These are phyloP conservation scores for Trichoderma sp. DNA, from an alignment of 2,329 filamentous ascomycete species.

Conservation along the genomic window DNA sequence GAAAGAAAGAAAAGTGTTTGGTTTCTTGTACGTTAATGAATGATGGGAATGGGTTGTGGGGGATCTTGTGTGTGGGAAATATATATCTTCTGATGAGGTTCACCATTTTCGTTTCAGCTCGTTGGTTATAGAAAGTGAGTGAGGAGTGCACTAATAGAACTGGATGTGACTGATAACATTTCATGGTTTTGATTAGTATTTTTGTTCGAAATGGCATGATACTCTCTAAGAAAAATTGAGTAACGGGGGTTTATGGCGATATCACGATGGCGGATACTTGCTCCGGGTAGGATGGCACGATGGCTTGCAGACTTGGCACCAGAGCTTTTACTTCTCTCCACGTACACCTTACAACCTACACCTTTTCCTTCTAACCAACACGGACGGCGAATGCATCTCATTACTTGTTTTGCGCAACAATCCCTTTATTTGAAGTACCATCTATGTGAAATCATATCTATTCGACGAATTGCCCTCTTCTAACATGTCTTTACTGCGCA, in stretches of 20 bases:
- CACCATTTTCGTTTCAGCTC: background rate
- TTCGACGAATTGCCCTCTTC: background rate
- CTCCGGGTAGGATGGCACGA: background rate
- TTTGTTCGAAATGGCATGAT: background rate
- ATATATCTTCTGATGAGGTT: background rate
- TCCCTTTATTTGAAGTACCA: background rate
- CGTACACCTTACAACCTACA: background rate
- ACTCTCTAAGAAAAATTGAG: background rate
- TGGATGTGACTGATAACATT: background rate
- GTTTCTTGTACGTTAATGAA: conserved; percentile 14
- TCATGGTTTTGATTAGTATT: background rate
- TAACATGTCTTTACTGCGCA: conserved; percentile 30
- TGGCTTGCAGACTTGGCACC: background rate
- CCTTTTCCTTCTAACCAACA: background rate
- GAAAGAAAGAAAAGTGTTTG: background rate
- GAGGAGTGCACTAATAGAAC: background rate
- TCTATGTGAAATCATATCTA: background rate
- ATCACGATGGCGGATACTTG: background rate
- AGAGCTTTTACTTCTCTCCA: background rate
- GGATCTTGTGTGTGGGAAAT: background rate
- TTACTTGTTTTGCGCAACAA: background rate
- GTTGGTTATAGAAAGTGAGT: background rate
- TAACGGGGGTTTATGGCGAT: background rate
- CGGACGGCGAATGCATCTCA: background rate
- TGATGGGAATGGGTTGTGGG: background rate